A percentile compares a stretch with the other conserved stretches of the same genome.
Conservation (phyloP, 352 stramenopile genomes). For the Pythium pyrilobum region DNA sequence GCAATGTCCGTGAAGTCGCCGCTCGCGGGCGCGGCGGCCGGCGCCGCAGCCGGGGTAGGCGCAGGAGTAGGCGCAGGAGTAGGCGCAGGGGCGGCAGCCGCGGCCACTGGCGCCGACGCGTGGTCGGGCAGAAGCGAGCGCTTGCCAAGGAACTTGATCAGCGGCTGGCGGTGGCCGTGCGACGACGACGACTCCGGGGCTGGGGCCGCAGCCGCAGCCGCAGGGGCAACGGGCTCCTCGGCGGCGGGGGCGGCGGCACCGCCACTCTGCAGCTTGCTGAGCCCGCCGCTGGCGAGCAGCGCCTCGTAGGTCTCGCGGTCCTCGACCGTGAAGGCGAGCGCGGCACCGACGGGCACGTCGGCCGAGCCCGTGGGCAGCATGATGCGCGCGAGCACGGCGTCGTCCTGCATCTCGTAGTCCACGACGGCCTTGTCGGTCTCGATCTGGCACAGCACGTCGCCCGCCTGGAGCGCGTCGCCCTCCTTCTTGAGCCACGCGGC, state of each 20-base stretch:
- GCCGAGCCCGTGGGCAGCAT: constrained; percentile 78
- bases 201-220: neutral
- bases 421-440: constrained; percentile 99
- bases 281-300: constrained; percentile 50
- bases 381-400: constrained; percentile 94
- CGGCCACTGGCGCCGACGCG: neutral
- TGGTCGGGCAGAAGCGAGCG: constrained; percentile 43
- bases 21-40: constrained; percentile 6
- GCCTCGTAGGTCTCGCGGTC: constrained; percentile 77
- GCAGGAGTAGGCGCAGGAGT: neutral
- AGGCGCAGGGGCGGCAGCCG: constrained; percentile 8
- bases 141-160: constrained; percentile 87
- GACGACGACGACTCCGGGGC: neutral
- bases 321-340: constrained; percentile 95
- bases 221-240: neutral
- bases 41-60: neutral
- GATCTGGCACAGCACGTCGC: constrained; percentile 94
- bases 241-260: constrained; percentile 3
- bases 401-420: constrained; percentile 98
- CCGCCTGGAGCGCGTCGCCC: constrained; percentile 86
- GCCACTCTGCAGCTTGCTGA: constrained; percentile 35
- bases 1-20: constrained; percentile 79
- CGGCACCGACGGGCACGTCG: constrained; percentile 89
- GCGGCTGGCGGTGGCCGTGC: constrained; percentile 37
- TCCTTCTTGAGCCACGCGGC: constrained; percentile 92